Percentiles rank a stretch among this genome's conserved stretches.
These are phyloP conservation scores for Backusella sp. DNA, from an alignment of 192 early-diverging fungal genomes.

Conservation along the genomic window DNA sequence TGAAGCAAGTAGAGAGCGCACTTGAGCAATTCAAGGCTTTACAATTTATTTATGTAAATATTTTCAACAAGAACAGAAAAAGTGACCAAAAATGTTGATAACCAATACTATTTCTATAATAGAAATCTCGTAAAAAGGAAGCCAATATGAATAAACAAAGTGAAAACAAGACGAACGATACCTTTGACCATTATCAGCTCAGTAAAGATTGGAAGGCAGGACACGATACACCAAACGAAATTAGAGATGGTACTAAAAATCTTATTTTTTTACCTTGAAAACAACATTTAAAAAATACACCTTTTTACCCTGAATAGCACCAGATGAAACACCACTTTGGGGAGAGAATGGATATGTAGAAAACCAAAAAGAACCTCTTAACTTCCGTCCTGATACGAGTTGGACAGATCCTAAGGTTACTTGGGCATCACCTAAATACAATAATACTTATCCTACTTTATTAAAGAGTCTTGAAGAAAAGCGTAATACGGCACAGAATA, in stretches of 20 bases:
- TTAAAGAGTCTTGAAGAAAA: not conserved
- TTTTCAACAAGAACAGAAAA: not conserved
- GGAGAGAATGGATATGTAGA: not conserved
- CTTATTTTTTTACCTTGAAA: too few relatives aligned
- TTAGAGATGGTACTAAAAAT: not conserved
- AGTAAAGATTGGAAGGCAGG: not conserved
- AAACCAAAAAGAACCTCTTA: not conserved
- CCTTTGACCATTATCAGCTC: not conserved
- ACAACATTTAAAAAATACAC: too few relatives aligned
- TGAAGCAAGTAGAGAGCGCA: conserved; percentile 11
- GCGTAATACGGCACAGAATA: not conserved
- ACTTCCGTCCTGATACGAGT: not conserved
- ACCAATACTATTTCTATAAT: not conserved
- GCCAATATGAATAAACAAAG: not conserved
- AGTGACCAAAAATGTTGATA: too few relatives aligned
- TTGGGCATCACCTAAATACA: not conserved
- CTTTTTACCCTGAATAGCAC: not conserved
- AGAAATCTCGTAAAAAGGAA: conserved; percentile 9
- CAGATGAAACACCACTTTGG: conserved; percentile 4
- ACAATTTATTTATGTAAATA: not conserved
- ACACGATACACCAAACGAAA: not conserved
- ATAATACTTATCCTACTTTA: not conserved
- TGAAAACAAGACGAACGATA: too few relatives aligned
- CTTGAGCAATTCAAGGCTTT: conserved; percentile 5
- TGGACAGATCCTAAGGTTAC: not conserved